Base-by-base conservation (phyloP, 164 flowering plant species). In the Vitis riparia region DNA sequence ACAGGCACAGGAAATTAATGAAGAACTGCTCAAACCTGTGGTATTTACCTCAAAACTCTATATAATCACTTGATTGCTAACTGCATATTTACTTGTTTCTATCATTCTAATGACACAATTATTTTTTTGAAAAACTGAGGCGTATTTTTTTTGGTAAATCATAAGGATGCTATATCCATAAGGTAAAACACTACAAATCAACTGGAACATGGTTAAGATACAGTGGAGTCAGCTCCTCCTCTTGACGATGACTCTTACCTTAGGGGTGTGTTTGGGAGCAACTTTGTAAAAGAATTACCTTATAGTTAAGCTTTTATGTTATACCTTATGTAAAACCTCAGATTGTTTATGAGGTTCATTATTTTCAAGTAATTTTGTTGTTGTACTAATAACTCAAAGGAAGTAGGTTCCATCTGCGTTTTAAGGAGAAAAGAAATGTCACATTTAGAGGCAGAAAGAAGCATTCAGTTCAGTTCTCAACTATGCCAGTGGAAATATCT, bases 1-100 rank as follows among this genome's bases (percentile, higher is more conserved):
- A 59, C 97, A 93, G 73, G 98, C 98, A 3, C 91, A 90, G 61
- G 96, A 88, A 71, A 91, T 92, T 51, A 83, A 92, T 12, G 99
- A 93, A 75, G 99, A 94, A 75, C 69, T 94, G 82, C 93, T 95
- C 52, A 95, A 95, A 83, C 99, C 99, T 50, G 98, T 95, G 98
- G 99, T 95, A 90, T 66, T 8, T 80, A 50, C 72, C 17, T 17
- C 17, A 17, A 17, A 17, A 17, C 17, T 17, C 17, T 17, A 17
- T 17, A 17, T 32, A 17, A 53, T 44, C 10, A n/a, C 59, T 51
- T 29, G 23, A 49, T 29, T 50, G 29, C 51, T 50, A 10, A 8
- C 71, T 23, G 17, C 19, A 29, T n/a, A 8, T 12, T 44, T 19
- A 32, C 37, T 59, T 52, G 47, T 59, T 59, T 52, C 9, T 51